Evolutionary conservation across 164 flowering plant genomes (phyloP).

Genomic region (Vitis riparia): DNA sequence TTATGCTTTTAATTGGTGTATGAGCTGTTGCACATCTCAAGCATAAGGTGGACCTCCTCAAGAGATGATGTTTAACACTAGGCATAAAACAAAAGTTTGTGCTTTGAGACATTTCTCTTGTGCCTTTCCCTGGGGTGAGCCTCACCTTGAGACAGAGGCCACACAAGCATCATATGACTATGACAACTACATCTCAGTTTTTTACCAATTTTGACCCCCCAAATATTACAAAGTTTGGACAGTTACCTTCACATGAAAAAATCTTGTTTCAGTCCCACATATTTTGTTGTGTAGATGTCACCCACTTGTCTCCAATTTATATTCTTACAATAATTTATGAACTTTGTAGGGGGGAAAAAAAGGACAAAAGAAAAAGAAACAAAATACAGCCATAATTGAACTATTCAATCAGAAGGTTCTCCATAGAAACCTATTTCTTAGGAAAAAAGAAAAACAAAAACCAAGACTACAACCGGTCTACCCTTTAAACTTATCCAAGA

Average conservation of each 20-base stretch:
- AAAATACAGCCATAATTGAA: background rate
- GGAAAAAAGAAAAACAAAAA: background rate
- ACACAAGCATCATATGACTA: background rate
- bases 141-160: background rate
- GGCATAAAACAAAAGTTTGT: background rate
- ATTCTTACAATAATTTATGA: background rate
- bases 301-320: background rate
- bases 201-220: background rate
- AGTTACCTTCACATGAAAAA: background rate
- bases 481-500: background rate
- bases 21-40: background rate
- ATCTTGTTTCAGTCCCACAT: background rate
- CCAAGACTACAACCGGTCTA: background rate
- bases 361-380: background rate
- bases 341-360: background rate
- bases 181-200: background rate
- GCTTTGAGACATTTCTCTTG: background rate
- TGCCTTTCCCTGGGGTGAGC: background rate
- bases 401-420: background rate
- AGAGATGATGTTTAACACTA: background rate
- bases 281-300: background rate
- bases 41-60: background rate
- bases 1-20: background rate
- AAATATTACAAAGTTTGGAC: background rate
- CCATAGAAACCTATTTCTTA: background rate